Evolutionary conservation across 1,139 yeast species (phyloP), one percentile per base, ranked within the genome.

Genomic region (Nakaseomyces sp.): DNA sequence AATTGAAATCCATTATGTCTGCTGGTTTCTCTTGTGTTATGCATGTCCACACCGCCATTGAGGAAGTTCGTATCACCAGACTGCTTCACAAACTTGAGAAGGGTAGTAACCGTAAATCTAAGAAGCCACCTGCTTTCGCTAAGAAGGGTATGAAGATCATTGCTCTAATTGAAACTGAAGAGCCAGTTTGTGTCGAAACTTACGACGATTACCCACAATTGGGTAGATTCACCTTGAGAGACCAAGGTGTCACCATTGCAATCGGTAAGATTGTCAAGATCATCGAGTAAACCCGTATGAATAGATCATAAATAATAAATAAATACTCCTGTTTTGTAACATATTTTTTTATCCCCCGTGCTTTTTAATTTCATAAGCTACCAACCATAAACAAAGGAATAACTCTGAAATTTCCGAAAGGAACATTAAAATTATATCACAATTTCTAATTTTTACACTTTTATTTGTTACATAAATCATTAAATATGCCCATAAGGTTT

Each of bases 11-110:
- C 16, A 89, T 91, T 61, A 74, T 91, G 63, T 86, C 98, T 9
- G 81, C 93, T 44, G 99, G 99, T 50, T 91, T 81, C 71, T 80
- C 96, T 10, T 91, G 98, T 76, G 96, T 91, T 48, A 89, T 91
- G 96, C 98, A 91, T 63, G 82, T 91, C 60, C 98, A 93, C 72
- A 87, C 98, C 42, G 97, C 98, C 45, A 87, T 91, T 60, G 97
- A 91, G 69, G 98, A 91, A 69, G 96, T 91, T 45, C 75, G 76
- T 37, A 78, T 91, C 63, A 74, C 81, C 43, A 81, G 81, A 61
- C 76, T 91, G 65, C 74, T 89, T 64, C 97, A 91, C 71, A 88
- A 89, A 69, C 74, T 91, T 60, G 96, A 91, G 67, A 89, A 84
- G 72, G 96, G 96, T 51, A 89, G 98, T 46, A 89, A 89, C 74